Evolutionary conservation across 805 yeast species (phyloP).

Genomic region (Wickerhamomyces bisporus): DNA sequence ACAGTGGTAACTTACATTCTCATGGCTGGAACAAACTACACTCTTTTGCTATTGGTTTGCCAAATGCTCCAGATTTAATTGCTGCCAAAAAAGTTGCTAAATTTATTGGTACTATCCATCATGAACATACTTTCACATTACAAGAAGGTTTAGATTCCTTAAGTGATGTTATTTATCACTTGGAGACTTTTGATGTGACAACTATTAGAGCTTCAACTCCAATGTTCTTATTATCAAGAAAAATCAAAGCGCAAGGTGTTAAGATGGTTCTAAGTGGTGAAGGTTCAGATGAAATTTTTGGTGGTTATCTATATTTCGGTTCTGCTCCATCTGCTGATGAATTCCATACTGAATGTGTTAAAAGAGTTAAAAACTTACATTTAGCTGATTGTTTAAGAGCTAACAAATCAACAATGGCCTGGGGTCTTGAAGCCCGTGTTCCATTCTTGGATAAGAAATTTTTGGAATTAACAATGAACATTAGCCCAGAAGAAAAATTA

Average conservation of each 20-base stretch:
- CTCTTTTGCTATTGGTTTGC: constrained; percentile 95
- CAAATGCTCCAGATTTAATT: constrained; percentile 94
- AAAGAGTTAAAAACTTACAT: constrained; percentile 96
- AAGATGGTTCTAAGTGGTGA: constrained; percentile 99
- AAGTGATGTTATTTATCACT: constrained; percentile 88
- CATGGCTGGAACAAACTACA: constrained; percentile 80
- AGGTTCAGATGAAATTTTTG: constrained; percentile 98
- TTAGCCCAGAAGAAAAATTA: constrained; percentile 88
- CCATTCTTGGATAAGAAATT: constrained; percentile 96
- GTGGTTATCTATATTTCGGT: constrained; percentile 97
- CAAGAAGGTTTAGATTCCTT: constrained; percentile 97
- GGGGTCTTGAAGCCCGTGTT: constrained; percentile 99
- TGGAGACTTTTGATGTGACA: constrained; percentile 97
- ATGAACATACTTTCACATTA: constrained; percentile 94
- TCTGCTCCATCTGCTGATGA: constrained; percentile 90
- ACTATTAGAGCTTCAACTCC: constrained; percentile 99
- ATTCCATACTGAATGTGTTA: constrained; percentile 93
- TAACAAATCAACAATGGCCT: constrained; percentile 98
- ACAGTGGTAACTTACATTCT: constrained; percentile 72
- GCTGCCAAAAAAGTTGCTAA: constrained; percentile 98
- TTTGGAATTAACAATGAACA: constrained; percentile 89
- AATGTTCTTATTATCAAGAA: constrained; percentile 92
- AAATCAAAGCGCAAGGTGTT: constrained; percentile 98
- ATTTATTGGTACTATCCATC: constrained; percentile 93
- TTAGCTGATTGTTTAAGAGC: constrained; percentile 97